Base-by-base conservation (phyloP, 208 protist genomes). In the Trypanosoma avium region DNA sequence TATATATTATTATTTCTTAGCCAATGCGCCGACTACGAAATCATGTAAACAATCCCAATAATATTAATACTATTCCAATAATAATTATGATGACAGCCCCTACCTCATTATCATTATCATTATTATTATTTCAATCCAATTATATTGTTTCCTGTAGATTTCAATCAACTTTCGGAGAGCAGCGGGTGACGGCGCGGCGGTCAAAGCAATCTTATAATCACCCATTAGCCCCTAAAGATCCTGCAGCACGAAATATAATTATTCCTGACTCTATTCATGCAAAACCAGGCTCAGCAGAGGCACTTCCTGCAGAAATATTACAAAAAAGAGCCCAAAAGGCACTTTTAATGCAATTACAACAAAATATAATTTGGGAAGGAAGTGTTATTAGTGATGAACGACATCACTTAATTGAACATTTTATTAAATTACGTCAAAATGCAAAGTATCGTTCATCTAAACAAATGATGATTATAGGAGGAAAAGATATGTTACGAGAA, bases 301-400 rank as follows among this genome's bases (percentile, higher is more conserved):
- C 65, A 7, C 47, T 85, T 9, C 72, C 84, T 0, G 76, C 90
- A 7, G 85, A 92, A 62, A 57, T 81, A 0, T 43, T 90, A 30
- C 81, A 93, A 72, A 84, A 78, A 49, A 59, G 69, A 26, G 90
- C 86, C 22, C 84, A 92, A 59, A 77, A 72, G 36, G 84, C 84
- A 1, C 75, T 93, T 9, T 68, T 92, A 3, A 63, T 78, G 1
- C 82, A 90, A 33, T 55, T 93, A 70, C 86, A 93, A 61, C 77
- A 92, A 55, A 83, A 93, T 36, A 77, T 96, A 4, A 81, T 96
- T 26, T 96, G 90, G 87, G 85, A 91, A 48, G 86, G 86, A 32
- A 91, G 83, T 3, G 85, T 96, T 4, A 80, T 96, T 33, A 71
- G 86, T 62, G 73, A 88, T 56, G 52, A 74, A n/a, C 61, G 77